Evolutionary conservation across 352 stramenopile genomes (phyloP), one percentile per base, ranked within the genome.

Genomic region (Globisporangium heterothallicum): DNA sequence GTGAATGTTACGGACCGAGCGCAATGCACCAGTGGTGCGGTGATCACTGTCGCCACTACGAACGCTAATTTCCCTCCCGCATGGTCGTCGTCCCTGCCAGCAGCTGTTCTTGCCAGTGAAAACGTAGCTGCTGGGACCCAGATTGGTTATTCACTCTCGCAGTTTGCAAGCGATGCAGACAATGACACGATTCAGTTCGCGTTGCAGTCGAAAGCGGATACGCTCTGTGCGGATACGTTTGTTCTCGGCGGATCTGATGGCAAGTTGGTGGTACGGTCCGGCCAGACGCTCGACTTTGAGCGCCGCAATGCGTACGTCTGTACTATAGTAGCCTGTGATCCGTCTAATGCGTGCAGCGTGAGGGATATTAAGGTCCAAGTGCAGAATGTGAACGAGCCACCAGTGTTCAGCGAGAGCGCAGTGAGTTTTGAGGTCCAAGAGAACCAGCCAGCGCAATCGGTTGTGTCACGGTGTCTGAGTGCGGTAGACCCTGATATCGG

Each of bases 321-420:
- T 50, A 86, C 75, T 2, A 47, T 77, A 14, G 75, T 71, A 0
- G 68, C 55, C 0, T 86, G 75, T 42, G 75, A 86, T 72, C 63
- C 67, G 21, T 61, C 26, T 0, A 64, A 69, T 40, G 77, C 80
- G 61, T 86, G 72, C 56, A 66, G 59, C 1, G 59, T 70, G 1
- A 50, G 59, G 40, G 72, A 86, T 30, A 53, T 84, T 12, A 64
- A 43, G 36, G 32, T 86, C 16, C 42, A 61, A 48, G 58, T 86
- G 24, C 60, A 43, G 25, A 70, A 86, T 29, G 49, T 82, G n/a
- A 86, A 86, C 42, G 75, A 86, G 43, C 46, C 52, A 18, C 75
- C 75, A 4, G 13, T 14, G 32, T 86, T 86, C 55, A 58, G 19
- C 21, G 63, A 74, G 16, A 22, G 32, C 22, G 13, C 19, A 4